phyloP scores from a whole-genome alignment of 257 asterid genomes.

The Linderniella brevidens region DNA sequence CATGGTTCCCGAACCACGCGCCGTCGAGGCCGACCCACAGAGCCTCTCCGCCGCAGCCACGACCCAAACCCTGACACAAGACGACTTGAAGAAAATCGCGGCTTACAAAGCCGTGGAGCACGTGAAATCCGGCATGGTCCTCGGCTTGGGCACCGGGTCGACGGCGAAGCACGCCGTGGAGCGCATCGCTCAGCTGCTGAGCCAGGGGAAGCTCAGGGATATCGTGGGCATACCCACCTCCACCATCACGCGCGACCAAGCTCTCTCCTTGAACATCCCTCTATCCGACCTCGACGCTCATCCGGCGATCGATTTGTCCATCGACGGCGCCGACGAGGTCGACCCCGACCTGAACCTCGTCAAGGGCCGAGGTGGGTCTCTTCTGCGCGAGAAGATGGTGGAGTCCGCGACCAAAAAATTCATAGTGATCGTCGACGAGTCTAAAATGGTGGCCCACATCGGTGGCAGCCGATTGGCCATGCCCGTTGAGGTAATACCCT shows the following conservation, averaged over 20 bases:
- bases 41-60: constrained; percentile 13
- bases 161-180: constrained; percentile 60
- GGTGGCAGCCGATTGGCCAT: constrained; percentile 53
- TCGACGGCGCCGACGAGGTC: constrained; percentile 66
- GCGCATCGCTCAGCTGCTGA: constrained; percentile 31
- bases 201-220: constrained; percentile 30
- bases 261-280: constrained; percentile 39
- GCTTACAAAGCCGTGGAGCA: constrained; percentile 58
- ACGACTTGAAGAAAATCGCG: constrained; percentile 46
- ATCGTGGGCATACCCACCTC: constrained; percentile 53
- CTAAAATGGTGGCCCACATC: constrained; percentile 34
- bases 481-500: constrained; percentile 63
- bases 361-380: constrained; percentile 52
- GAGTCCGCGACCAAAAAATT: constrained; percentile 36
- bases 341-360: constrained; percentile 49
- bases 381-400: constrained; percentile 50
- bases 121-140: constrained; percentile 47
- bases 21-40: constrained; percentile 14
- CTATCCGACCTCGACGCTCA: constrained; percentile 50
- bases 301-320: constrained; percentile 40
- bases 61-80: constrained; percentile 26
- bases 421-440: constrained; percentile 42
- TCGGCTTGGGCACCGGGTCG: constrained; percentile 53
- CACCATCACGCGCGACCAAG: constrained; percentile 33
- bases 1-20: constrained; percentile 30